Evolutionary conservation across 805 yeast species (phyloP), one percentile per base, ranked within the genome.

Genomic region (Yamadazyma insecticola): DNA sequence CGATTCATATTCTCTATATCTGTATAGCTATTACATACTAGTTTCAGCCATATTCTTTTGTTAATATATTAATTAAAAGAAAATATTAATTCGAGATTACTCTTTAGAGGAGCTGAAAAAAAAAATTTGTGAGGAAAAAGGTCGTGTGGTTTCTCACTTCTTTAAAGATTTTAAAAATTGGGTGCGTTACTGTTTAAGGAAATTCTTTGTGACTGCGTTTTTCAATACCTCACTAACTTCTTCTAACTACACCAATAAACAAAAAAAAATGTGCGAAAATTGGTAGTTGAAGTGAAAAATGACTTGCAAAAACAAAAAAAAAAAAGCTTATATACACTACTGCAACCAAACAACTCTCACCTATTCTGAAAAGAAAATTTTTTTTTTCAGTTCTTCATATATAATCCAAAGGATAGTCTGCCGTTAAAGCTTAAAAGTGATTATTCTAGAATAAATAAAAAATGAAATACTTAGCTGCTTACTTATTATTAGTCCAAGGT

Each of bases 391-490:
- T n/a, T n/a, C n/a, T n/a, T n/a, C n/a, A n/a, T n/a, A 35, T 36
- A 21, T 36, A 38, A 38, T 60, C 41, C 59, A 81, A 81, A 74
- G 89, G 78, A 81, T 82, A 81, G 89, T 82, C 90, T 74, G 90
- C 86, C 26, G 28, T 14, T 24, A 8, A 28, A 30, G 45, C 45
- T 41, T 41, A 41, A 41, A 41, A 55, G 46, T 49, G 45, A 41
- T 41, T 41, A 41, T 41, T 39, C 43, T 41, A 41, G 6, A 13
- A 13, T 22, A 27, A 3, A 6, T 11, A 3, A 7, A 33, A 21
- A 14, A 34, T 62, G 69, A 62, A 61, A 60, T 62, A 62, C 67
- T 56, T 62, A 52, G 69, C 69, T 55, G 69, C 69, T 50, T 62
- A 62, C 65, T 60, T 62, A 52, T 60, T 62, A 56, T 61, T 62